Evolutionary conservation across 2,329 filamentous ascomycete species (phyloP).

Genomic region (Ustilaginoidea virens): DNA sequence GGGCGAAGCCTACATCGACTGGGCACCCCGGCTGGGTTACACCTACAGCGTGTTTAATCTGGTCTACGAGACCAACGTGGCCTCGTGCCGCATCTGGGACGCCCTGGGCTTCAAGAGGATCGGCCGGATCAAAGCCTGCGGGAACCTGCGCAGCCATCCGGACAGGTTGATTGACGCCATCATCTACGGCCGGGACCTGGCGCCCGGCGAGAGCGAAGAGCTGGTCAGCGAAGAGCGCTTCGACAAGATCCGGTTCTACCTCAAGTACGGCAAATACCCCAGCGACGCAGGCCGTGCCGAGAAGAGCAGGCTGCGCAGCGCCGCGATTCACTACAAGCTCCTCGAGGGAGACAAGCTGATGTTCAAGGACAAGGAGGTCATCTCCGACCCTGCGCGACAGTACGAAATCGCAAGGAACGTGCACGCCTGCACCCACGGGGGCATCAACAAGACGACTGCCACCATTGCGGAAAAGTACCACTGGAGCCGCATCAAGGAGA

Average conservation of each 20-base stretch:
- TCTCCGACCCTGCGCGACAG: conserved; percentile 76
- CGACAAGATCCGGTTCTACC: conserved; percentile 96
- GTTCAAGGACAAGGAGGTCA: conserved; percentile 96
- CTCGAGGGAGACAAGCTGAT: conserved; percentile 66
- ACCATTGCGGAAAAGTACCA: conserved; percentile 88
- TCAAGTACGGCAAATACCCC: conserved; percentile 88
- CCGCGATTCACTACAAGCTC: conserved; percentile 89
- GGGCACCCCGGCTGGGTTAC: conserved; percentile 69
- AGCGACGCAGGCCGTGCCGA: conserved; percentile 86
- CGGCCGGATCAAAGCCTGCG: conserved; percentile 61
- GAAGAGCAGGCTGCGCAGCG: conserved; percentile 85
- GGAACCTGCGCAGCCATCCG: conserved; percentile 53
- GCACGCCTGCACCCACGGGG: conserved; percentile 65
- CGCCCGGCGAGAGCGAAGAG: conserved; percentile 51
- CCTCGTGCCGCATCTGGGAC: conserved; percentile 83
- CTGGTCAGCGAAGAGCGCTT: conserved; percentile 90
- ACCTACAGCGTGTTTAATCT: conserved; percentile 89
- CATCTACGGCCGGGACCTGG: conserved; percentile 56
- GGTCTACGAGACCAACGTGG: conserved; percentile 87
- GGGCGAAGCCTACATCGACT: conserved; percentile 64
- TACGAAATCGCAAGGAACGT: conserved; percentile 73
- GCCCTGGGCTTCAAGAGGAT: conserved; percentile 85
- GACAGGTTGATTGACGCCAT: conserved; percentile 59
- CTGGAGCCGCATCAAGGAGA: conserved; percentile 97
- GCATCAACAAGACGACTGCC: conserved; percentile 96